phyloP scores from a whole-genome alignment of 2,329 filamentous ascomycete species.

The Sporothrix brunneoviolacea region DNA sequence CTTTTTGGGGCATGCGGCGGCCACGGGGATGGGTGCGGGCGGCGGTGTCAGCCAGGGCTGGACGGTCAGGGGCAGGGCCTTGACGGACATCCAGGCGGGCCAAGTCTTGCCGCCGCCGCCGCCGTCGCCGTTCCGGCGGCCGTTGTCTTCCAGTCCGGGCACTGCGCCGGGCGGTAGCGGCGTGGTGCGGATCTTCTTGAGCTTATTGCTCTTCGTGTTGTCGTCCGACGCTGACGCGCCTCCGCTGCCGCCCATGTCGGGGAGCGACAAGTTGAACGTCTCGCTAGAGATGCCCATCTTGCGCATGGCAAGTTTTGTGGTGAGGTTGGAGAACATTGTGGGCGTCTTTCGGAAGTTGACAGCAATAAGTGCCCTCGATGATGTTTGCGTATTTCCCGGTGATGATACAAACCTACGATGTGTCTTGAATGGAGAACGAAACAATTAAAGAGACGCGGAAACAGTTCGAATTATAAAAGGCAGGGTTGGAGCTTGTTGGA shows the following conservation, averaged over 20 bases:
- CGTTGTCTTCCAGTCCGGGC: slow-evolving; percentile 26
- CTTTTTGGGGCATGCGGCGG: slow-evolving; percentile 36
- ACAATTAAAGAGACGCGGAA: too few species aligned
- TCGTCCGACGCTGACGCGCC: background rate
- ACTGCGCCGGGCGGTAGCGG: slow-evolving; percentile 20
- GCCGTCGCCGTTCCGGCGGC: slow-evolving; percentile 23
- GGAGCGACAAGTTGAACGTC: slow-evolving; percentile 37
- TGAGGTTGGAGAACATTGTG: slow-evolving; percentile 49
- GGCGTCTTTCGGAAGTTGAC: background rate
- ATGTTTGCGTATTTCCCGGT: background rate
- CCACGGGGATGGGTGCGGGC: slow-evolving; percentile 43
- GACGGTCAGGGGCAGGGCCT: slow-evolving; percentile 44
- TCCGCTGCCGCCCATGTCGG: slow-evolving; percentile 26
- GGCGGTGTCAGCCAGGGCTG: slow-evolving; percentile 47
- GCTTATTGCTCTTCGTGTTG: slow-evolving; percentile 19
- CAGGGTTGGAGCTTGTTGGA: too few species aligned
- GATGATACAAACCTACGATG: too few species aligned
- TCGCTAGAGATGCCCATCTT: slow-evolving; percentile 49
- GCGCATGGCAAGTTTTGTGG: slow-evolving; percentile 52
- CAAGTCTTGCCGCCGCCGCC: slow-evolving; percentile 21
- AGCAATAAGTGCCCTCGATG: background rate
- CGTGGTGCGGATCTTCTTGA: slow-evolving; percentile 23
- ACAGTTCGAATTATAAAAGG: too few species aligned
- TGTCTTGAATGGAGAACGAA: too few species aligned
- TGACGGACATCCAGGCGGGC: slow-evolving; percentile 44